phyloP scores from a whole-genome alignment of 2,329 filamentous ascomycete species.

The Nannizziopsis arthrosporioides region DNA sequence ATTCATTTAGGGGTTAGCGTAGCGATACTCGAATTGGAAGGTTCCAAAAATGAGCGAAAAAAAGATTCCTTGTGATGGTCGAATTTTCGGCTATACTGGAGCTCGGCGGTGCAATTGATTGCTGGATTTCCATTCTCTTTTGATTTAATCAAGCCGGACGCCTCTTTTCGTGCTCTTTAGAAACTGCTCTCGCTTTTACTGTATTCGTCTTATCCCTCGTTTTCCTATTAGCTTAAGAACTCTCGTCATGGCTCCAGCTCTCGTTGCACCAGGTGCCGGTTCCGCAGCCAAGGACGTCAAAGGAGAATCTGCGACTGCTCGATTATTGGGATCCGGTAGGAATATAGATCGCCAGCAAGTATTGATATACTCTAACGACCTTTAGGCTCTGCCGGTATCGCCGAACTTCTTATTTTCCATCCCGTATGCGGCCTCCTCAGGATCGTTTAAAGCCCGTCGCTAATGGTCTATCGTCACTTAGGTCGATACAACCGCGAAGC shows the following conservation, averaged over 20 bases:
- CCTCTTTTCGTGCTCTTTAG: neutral
- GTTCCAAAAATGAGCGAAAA: neutral
- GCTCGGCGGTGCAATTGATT: neutral
- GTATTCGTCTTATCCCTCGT: neutral
- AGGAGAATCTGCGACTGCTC: slow-evolving; percentile 79
- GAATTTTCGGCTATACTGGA: neutral
- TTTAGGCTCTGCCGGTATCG: slow-evolving; percentile 78
- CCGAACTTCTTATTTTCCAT: slow-evolving; percentile 86
- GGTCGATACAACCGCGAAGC: slow-evolving; percentile 98
- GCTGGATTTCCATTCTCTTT: slow-evolving; percentile 8
- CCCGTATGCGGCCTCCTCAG: slow-evolving; percentile 44
- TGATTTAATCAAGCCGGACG: neutral
- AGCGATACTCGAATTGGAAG: neutral
- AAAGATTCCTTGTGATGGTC: neutral
- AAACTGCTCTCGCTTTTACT: neutral
- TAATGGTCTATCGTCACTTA: slow-evolving; percentile 26
- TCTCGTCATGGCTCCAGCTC: slow-evolving; percentile 45
- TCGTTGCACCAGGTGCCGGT: slow-evolving; percentile 24
- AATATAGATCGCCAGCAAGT: slow-evolving; percentile 16
- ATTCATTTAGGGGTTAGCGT: neutral
- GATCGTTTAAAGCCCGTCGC: neutral
- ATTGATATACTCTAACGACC: slow-evolving; percentile 13
- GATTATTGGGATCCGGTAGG: slow-evolving; percentile 82
- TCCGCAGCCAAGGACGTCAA: slow-evolving; percentile 52
- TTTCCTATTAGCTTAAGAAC: neutral